Conservation (phyloP, 2,329 filamentous ascomycete species). For the Westerdykella ornata region DNA sequence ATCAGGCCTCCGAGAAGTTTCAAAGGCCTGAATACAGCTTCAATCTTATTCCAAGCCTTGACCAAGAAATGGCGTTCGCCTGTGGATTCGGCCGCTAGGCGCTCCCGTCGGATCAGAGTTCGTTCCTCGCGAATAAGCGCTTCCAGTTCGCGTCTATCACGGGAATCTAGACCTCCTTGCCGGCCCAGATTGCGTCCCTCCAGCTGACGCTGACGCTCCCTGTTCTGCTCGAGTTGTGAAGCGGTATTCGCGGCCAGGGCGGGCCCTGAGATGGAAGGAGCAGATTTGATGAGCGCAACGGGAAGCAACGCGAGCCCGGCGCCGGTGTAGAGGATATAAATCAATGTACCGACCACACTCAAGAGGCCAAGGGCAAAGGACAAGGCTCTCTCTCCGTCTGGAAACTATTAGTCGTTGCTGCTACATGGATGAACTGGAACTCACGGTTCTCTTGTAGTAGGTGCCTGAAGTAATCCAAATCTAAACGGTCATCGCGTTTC, state of each 20-base stretch:
- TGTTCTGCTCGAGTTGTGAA: conserved; percentile 76
- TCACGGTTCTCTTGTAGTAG: conserved; percentile 72
- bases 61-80: conserved; percentile 70
- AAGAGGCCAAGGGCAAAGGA: conserved; percentile 87
- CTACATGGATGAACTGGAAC: conserved; percentile 21
- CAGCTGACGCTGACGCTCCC: conserved; percentile 85
- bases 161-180: conserved; percentile 66
- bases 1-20: conserved; percentile 81
- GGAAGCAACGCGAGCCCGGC: conserved; percentile 83
- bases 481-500: conserved; percentile 57
- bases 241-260: conserved; percentile 70
- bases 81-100: conserved; percentile 73
- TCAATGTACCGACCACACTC: conserved; percentile 74
- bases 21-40: conserved; percentile 76
- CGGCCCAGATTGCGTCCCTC: conserved; percentile 77
- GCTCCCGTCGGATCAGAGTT: conserved; percentile 80
- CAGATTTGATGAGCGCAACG: conserved; percentile 84
- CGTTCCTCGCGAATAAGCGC: conserved; percentile 82
- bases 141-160: conserved; percentile 85
- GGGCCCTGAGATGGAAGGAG: conserved; percentile 76
- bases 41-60: conserved; percentile 69
- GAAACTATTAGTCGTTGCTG: conserved; percentile 10
- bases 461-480: conserved; percentile 87
- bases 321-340: conserved; percentile 85
- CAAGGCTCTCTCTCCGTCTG: conserved; percentile 81